Percentiles rank a stretch among this genome's conserved stretches.
These are phyloP conservation scores for Sequoia sempervirens DNA, from an alignment of 75 land plant species.

Conservation along the genomic window DNA sequence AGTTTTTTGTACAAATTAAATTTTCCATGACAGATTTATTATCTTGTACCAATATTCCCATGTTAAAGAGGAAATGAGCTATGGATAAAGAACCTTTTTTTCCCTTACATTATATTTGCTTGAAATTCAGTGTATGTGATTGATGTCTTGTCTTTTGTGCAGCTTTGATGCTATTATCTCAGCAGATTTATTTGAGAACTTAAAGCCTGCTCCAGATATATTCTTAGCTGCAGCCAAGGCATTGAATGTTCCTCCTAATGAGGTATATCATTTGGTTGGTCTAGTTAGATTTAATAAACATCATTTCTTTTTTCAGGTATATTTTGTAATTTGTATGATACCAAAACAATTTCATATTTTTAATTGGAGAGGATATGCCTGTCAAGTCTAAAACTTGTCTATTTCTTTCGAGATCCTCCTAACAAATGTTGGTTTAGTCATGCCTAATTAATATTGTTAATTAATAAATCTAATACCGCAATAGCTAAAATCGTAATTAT, in stretches of 20 bases:
- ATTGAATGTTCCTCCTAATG: conserved; percentile 63
- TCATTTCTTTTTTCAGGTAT: not conserved
- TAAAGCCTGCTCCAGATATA: conserved; percentile 98
- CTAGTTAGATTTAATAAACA: not conserved
- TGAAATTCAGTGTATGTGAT: not conserved
- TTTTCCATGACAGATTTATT: not conserved
- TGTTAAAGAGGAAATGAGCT: not conserved
- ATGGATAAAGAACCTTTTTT: not conserved
- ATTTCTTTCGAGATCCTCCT: not conserved
- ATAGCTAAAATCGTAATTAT: not conserved
- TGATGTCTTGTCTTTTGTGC: conserved; percentile 10
- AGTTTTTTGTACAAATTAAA: not conserved
- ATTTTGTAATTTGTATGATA: not conserved
- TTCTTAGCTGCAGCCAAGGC: conserved; percentile 91
- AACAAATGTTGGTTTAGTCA: not conserved
- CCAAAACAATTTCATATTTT: conserved; percentile 6
- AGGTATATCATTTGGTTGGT: conserved; percentile 43
- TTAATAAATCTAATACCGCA: not conserved
- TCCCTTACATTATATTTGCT: not conserved
- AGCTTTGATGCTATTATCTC: conserved; percentile 98
- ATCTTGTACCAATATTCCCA: not conserved
- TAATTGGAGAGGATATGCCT: not conserved
- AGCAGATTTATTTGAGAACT: conserved; percentile 92
- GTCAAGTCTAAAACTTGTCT: not conserved
- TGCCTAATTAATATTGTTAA: not conserved